Base-by-base conservation (phyloP, 768 basidiomycete species). In the Termitomyces sp. region DNA sequence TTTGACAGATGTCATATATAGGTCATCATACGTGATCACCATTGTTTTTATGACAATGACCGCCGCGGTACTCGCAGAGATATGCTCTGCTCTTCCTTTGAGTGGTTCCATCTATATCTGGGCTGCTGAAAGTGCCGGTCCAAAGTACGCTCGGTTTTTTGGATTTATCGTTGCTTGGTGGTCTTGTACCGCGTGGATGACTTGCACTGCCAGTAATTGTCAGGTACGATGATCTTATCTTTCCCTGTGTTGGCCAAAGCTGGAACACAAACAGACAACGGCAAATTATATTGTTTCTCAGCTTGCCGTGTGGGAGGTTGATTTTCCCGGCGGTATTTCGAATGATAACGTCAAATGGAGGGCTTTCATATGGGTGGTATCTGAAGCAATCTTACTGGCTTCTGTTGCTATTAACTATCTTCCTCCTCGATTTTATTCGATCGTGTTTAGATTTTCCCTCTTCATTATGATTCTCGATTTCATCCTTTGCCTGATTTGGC, bases 81-180 rank as follows among this genome's bases (percentile, higher is more conserved):
- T 95, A 52, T 95, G 92, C 70, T 94, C 92, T 43, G 90, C 92
- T 7, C 76, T 94, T 31, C 89, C 90, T 4, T 70, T 93, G 52
- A 91, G 89, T 57, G 94, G 94, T 4, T 94, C 92, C 10, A 94
- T 97, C 70, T 96, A 95, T 70, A 85, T 94, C 52, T 96, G 94
- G 94, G 90, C 92, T 0, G 93, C 92, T 16, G 92, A 93, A 67
- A 92, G 92, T 65, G 94, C 92, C 4, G 94, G 94, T 2, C 86
- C 86, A 5, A 92, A 90, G 63, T 86, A 91, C 65, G 92, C 86
- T 2, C 80, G 93, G 34, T 88, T 95, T 71, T 83, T 92, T 62
- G 93, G 92, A 0, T 93, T 94, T 73, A 70, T 92, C 56, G 92
- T 94, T 18, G 93, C 93, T 31, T 96, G 90, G 89, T 96, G 93